Evolutionary conservation across 106 monocot genomes (phyloP).

Genomic region (Platanthera zijinensis): DNA sequence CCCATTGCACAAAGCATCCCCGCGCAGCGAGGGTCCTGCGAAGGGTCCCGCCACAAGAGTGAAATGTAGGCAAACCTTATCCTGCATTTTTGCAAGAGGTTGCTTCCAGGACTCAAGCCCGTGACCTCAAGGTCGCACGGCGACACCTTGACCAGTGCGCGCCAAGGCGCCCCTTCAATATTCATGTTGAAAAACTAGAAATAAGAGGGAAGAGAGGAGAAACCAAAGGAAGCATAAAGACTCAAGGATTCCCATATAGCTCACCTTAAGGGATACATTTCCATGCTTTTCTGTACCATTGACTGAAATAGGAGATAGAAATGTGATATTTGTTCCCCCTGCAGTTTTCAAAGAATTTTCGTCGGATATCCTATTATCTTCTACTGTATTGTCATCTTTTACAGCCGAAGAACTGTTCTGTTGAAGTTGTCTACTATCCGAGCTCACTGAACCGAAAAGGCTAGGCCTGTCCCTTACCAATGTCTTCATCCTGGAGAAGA

Average conservation of each 20-base stretch:
- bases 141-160: too few species aligned
- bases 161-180: not conserved
- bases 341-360: not conserved
- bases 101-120: too few species aligned
- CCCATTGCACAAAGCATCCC: not conserved
- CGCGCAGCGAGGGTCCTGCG: too few species aligned
- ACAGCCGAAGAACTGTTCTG: conserved; percentile 1
- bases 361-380: conserved; percentile 11
- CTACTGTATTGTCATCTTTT: conserved; percentile 3
- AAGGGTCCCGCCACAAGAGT: too few species aligned
- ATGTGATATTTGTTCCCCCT: conserved; percentile 2
- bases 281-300: conserved; percentile 11
- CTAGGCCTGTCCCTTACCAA: conserved; percentile 27
- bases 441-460: conserved; percentile 10
- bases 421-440: conserved; percentile 5
- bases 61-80: too few species aligned
- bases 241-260: not conserved
- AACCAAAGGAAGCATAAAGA: not conserved
- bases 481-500: conserved; percentile 62
- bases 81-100: too few species aligned
- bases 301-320: conserved; percentile 15
- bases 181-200: not conserved
- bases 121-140: too few species aligned
- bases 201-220: not conserved
- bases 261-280: conserved; percentile 32